Evolutionary conservation across 495 filamentous ascomycete species (phyloP), one percentile per base, ranked within the genome.

Genomic region (Patellaria atrata): DNA sequence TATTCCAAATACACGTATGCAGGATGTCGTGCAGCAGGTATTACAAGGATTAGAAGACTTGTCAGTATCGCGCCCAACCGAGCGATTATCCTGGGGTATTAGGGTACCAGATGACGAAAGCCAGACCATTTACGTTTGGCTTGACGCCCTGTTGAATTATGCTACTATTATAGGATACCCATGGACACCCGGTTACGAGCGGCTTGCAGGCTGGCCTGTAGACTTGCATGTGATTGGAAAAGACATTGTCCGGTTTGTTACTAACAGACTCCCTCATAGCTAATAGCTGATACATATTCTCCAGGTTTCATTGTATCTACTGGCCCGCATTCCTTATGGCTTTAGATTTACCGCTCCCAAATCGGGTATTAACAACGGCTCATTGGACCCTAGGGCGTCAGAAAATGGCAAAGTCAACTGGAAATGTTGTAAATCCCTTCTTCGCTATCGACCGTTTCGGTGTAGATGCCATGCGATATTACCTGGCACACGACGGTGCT

Each of bases 71-170:
- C 67, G 91, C 20, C 91, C 89, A 1, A 55, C 64, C 10, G 70
- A 79, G 33, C 68, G 89, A 22, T 57, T 96, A 16, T 70, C 54
- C 15, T 97, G 89, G 89, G 89, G 91, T 2, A 87, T 97, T 34
- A 75, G 68, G 4, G 87, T 93, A 22, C 89, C 89, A 5, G 72
- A 72, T 31, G 89, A 96, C 49, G 58, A 70, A 1, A 70, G 60
- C 12, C 91, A 96, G 57, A 94, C 86, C 2, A 87, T 97, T 42
- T 97, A 96, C 52, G 91, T 96, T 22, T 97, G 89, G 89, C 67
- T 97, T 3, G 91, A 96, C 58, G 89, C 89, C 3, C 66, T 97
- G 16, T 67, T 94, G 43, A 96, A 94, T 56, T 96, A 97, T 48
- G 57, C 91, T 45, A 92, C 85, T 20, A 79, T 72, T 38, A 72